Base-by-base conservation (phyloP, 257 asterid species). In the Anisodus acutangulus region DNA sequence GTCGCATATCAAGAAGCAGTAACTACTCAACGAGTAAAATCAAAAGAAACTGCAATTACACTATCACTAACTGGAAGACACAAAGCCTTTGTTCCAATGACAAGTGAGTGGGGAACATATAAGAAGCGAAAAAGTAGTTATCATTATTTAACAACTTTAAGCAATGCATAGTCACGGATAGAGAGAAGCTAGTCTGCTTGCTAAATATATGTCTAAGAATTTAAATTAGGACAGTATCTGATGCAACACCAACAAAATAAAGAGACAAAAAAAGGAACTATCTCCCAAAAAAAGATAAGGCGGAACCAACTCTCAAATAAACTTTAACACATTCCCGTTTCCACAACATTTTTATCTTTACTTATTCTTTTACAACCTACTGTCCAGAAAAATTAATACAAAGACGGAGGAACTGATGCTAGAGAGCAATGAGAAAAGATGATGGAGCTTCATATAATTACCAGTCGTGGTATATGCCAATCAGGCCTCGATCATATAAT, bases 401-500 rank as follows among this genome's bases (percentile, higher is more conserved):
- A 76, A 76, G n/a, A 15, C 35, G 31, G 78, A 22, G 45, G 26
- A 26, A 26, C 57, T 76, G 63, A 76, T 51, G 64, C 64, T 35
- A 76, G 15, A 13, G 81, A 51, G 4, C 81, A 76, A 79, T 12
- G 76, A 82, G 15, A 76, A 83, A 83, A 15, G 9, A 51, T 17
- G 47, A 53, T 31, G 57, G 83, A 26, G 74, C 71, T 19, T 43
- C 80, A 66, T 71, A 82, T 31, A 70, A 57, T 70, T 85, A 89
- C 91, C 91, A 89, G 79, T 89, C 91, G 72, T 89, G 91, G 59
- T 87, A 89, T 78, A 87, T 87, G 85, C 91, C 91, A 81, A 87
- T 87, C 81, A 89, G 49, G 78, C 91, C 91, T 79, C 91, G 85
- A 71, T 90, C 93, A 45, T 80, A 90, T 51, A 90, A 72, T 45